phyloP scores from a whole-genome alignment of 78 protist species.

The Planoprotostelium fungivorum region DNA sequence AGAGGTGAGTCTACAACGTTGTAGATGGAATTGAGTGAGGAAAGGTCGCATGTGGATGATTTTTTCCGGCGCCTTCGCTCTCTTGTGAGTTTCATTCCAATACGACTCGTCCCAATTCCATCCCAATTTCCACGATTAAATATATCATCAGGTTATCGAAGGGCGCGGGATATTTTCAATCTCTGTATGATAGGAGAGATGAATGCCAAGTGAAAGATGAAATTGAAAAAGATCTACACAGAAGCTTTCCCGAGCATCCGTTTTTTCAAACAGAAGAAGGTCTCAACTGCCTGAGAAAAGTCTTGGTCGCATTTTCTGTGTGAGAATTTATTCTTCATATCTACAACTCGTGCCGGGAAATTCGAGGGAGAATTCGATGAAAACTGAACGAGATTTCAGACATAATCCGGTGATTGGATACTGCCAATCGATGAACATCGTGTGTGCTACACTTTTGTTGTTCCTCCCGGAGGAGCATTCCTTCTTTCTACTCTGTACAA shows the following conservation, averaged over 20 bases:
- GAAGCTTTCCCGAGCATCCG: slow-evolving; percentile 53
- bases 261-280: slow-evolving; percentile 36
- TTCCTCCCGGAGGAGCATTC: slow-evolving; percentile 74
- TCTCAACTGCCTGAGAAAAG: slow-evolving; percentile 25
- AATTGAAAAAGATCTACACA: slow-evolving; percentile 54
- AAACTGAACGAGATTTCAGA: slow-evolving; percentile 6
- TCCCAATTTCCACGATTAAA: not conserved
- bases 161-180: not conserved
- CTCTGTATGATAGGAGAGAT: not conserved
- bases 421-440: slow-evolving; percentile 78
- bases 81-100: not conserved
- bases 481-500: slow-evolving; percentile 71
- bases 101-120: not conserved
- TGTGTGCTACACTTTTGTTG: slow-evolving; percentile 67
- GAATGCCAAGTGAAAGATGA: slow-evolving; percentile 13
- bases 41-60: not conserved
- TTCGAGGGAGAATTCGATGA: not conserved
- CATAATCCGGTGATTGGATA: slow-evolving; percentile 76
- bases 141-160: not conserved
- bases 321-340: too few relatives aligned
- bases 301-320: slow-evolving; percentile 25
- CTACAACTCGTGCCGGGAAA: too few relatives aligned
- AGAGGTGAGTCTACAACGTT: not conserved
- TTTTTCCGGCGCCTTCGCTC: not conserved
- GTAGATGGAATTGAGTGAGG: not conserved